These are phyloP conservation scores for Solanum sitiens DNA, from an alignment of 257 asterid species.

Conservation along the genomic window DNA sequence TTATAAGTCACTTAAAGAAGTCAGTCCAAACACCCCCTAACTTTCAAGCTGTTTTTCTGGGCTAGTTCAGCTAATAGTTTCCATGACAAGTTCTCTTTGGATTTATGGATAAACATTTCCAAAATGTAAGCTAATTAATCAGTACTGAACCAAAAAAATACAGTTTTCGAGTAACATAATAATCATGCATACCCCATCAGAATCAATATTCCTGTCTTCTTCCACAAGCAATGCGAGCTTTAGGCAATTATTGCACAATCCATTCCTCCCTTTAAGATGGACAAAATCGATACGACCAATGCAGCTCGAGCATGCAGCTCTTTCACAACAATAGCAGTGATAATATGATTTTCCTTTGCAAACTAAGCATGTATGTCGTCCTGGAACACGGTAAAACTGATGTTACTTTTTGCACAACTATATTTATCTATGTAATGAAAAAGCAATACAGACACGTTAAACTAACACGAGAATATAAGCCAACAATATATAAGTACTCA, in stretches of 20 bases:
- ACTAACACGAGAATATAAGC: neutral
- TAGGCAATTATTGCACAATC: conserved; percentile 66
- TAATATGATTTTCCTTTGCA: conserved; percentile 26
- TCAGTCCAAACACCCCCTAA: neutral
- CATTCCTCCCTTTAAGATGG: conserved; percentile 41
- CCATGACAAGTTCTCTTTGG: neutral
- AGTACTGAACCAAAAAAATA: neutral
- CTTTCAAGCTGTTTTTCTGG: neutral
- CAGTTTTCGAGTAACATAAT: neutral
- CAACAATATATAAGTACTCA: neutral
- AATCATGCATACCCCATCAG: conserved; percentile 74
- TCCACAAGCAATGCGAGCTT: conserved; percentile 59
- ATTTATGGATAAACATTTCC: neutral
- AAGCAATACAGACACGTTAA: neutral
- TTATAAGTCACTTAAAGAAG: neutral
- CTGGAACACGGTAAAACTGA: conserved; percentile 26
- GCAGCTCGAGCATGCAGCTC: conserved; percentile 53
- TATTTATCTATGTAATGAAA: neutral
- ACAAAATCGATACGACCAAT: conserved; percentile 15
- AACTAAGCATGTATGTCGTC: conserved; percentile 52
- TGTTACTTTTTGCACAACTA: neutral
- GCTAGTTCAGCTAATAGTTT: neutral
- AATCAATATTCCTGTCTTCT: conserved; percentile 37
- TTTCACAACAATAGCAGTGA: conserved; percentile 62
- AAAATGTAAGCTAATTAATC: neutral